Percentiles rank a stretch among this genome's conserved stretches.
phyloP scores from a whole-genome alignment of 768 basidiomycete genomes.

The Auricularia cornea region DNA sequence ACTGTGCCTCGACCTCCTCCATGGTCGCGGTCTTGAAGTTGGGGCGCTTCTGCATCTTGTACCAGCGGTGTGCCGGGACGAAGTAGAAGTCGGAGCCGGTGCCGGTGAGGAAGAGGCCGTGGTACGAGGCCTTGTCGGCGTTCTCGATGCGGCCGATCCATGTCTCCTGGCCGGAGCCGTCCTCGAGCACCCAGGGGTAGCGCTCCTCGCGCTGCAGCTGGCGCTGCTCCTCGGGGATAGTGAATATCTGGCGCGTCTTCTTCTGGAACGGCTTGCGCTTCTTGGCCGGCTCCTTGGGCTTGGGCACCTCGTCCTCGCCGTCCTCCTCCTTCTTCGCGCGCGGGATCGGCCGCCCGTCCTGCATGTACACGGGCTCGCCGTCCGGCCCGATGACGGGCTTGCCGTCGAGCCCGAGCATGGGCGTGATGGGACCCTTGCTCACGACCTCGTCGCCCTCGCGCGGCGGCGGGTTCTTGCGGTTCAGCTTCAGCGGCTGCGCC shows the following conservation, averaged over 20 bases:
- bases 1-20: conserved; percentile 58
- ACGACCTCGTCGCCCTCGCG: conserved; percentile 31
- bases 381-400: conserved; percentile 66
- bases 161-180: conserved; percentile 57
- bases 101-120: conserved; percentile 61
- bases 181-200: conserved; percentile 91
- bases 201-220: conserved; percentile 79
- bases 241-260: conserved; percentile 78
- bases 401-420: conserved; percentile 76
- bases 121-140: conserved; percentile 55
- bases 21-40: conserved; percentile 48
- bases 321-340: conserved; percentile 19
- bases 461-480: conserved; percentile 66
- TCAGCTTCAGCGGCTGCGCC: conserved; percentile 72
- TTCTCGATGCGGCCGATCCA: conserved; percentile 85
- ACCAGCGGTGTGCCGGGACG: conserved; percentile 82
- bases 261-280: conserved; percentile 70
- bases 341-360: conserved; percentile 46
- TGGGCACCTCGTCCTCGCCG: conserved; percentile 31
- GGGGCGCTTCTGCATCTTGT: conserved; percentile 84
- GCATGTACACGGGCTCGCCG: conserved; percentile 77
- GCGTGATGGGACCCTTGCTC: conserved; percentile 32
- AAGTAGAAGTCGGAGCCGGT: conserved; percentile 80
- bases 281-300: conserved; percentile 29
- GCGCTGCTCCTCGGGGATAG: conserved; percentile 67